Percentiles rank a stretch among this genome's conserved stretches.
Conservation (phyloP, 1,284 basidiomycete genomes). For the Microbotryum violaceum region DNA sequence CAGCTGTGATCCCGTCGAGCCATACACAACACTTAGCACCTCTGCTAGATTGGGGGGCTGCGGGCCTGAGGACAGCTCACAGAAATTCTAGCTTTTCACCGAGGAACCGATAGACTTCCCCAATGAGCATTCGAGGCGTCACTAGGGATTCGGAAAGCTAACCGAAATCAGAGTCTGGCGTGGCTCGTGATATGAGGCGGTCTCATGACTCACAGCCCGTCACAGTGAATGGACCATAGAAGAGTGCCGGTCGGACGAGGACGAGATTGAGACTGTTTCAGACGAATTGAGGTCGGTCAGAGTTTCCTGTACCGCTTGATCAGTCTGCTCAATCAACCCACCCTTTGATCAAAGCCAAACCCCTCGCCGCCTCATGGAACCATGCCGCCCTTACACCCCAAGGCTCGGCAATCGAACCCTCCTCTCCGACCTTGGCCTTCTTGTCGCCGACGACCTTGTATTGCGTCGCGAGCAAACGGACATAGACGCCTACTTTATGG, state of each 20-base stretch:
- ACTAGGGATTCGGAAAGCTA: not conserved
- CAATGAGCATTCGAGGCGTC: constrained; percentile 15
- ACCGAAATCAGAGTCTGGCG: not conserved
- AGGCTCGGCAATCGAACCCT: constrained; percentile 10
- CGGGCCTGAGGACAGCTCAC: constrained; percentile 1
- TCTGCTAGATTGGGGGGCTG: too few relatives aligned
- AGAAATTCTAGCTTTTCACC: constrained; percentile 26
- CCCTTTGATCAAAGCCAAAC: constrained; percentile 12
- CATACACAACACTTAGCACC: too few relatives aligned
- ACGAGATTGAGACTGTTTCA: constrained; percentile 20
- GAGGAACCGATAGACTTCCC: constrained; percentile 20
- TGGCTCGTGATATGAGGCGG: too few relatives aligned
- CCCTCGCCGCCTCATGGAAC: constrained; percentile 26
- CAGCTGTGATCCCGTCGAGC: not conserved
- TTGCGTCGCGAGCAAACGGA: constrained; percentile 10
- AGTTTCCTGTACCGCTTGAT: not conserved
- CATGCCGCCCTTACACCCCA: constrained; percentile 22
- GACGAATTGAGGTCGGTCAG: not conserved
- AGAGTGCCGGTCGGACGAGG: constrained; percentile 13
- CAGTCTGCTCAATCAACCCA: not conserved
- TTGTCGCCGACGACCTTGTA: constrained; percentile 15
- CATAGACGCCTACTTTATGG: constrained; percentile 10
- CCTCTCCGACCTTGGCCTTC: constrained; percentile 16
- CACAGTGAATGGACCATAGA: constrained; percentile 17
- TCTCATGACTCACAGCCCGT: constrained; percentile 2